Evolutionary conservation across 179 eudicot species (phyloP).

Genomic region (Beta macrorhiza): DNA sequence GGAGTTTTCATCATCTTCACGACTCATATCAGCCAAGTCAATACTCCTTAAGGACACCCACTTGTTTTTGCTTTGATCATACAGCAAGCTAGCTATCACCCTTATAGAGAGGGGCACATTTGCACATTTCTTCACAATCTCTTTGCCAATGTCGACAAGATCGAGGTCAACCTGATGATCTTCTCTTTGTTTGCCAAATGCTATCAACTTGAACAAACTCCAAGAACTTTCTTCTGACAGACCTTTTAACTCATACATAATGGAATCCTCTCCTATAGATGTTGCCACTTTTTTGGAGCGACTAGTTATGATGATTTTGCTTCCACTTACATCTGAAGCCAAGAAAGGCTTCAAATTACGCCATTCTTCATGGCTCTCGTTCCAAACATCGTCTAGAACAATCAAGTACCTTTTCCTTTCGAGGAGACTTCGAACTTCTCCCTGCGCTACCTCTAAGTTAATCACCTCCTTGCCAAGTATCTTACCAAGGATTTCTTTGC

Average conservation of each 20-base stretch:
- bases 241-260: not conserved
- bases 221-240: not conserved
- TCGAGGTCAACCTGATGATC: not conserved
- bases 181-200: not conserved
- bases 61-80: not conserved
- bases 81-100: not conserved
- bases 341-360: not conserved
- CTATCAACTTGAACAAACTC: not conserved
- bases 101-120: slow-evolving; percentile 8
- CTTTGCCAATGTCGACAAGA: not conserved
- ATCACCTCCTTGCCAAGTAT: not conserved
- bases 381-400: slow-evolving; percentile 10
- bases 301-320: slow-evolving; percentile 2
- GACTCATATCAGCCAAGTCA: not conserved
- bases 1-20: not conserved
- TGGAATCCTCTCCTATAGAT: not conserved
- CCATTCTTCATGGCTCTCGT: not conserved
- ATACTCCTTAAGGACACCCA: not conserved
- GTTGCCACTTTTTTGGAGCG: not conserved
- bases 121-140: slow-evolving; percentile 1
- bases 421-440: not conserved
- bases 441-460: not conserved
- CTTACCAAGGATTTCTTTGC: slow-evolving; percentile 7
- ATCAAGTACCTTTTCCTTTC: not conserved
- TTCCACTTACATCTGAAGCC: slow-evolving; percentile 1